Base-by-base conservation (phyloP, 306 rosid genomes). In the Arachis stenosperma region DNA sequence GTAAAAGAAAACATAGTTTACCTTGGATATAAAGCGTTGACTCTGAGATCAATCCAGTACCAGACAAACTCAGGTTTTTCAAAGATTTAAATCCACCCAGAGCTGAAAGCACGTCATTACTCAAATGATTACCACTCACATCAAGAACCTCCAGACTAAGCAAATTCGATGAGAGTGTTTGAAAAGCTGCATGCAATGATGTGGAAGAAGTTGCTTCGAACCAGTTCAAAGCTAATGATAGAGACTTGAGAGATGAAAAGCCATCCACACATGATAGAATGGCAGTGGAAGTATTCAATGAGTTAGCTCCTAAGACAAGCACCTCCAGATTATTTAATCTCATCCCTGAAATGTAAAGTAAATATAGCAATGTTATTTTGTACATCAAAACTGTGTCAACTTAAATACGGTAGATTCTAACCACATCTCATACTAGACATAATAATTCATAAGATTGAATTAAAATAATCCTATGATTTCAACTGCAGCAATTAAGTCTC, bases 21-120 rank as follows among this genome's bases (percentile, higher is more conserved):
- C 80, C 80, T 48, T 40, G 69, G 9, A 76, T 6, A 9, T 67
- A 54, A 76, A 17, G 61, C 48, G 48, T 61, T 12, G 74, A 76
- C 46, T 48, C 27, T 9, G 12, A 46, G n/a, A 9, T 1, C 61
- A 75, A 58, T 58, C 54, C 54, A 68, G 0, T 76, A 2, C 0
- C 0, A 59, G 8, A 2, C 55, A 76, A 59, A 59, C 60, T 0
- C 1, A 76, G 9, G 4, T 48, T 8, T 3, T 68, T 67, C 80
- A 76, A 40, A 6, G 69, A 76, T 39, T 6, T 67, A 44, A 76
- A 60, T 22, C 69, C 63, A 11, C 47, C n/a, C 8, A 75, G 80
- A 8, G 61, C 57, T 22, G 51, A 50, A 2, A 69, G 36, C 7
- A 69, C 3, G 7, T 52, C 39, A 6, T 52, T 69, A 15, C 30